Conservation (phyloP, 257 asterid genomes). For the Rubia yunnanensis region DNA sequence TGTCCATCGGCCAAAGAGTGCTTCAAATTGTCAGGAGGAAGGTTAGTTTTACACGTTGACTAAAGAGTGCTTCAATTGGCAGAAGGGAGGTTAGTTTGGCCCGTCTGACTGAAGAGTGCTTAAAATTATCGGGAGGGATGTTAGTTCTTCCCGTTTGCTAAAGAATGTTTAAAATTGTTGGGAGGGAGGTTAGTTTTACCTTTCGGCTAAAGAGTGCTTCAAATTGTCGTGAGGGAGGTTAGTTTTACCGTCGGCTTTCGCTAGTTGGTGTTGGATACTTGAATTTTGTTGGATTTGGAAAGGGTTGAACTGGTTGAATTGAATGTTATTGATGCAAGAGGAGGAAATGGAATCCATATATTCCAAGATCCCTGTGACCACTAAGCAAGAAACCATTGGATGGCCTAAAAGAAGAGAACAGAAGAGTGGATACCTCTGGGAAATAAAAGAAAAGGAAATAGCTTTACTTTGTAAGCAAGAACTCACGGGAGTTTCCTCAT, state of each 20-base stretch:
- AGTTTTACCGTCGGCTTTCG: background rate
- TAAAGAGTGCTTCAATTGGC: background rate
- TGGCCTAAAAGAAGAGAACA: constrained; percentile 22
- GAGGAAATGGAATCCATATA: constrained; percentile 3
- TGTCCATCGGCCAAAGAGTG: too few relatives aligned
- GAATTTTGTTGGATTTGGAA: background rate
- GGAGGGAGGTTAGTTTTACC: too few relatives aligned
- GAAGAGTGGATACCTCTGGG: constrained; percentile 16
- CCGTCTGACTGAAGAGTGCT: too few relatives aligned
- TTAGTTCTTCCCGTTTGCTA: too few relatives aligned
- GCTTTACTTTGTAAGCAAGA: constrained; percentile 22
- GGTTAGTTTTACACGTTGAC: too few relatives aligned
- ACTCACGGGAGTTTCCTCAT: constrained; percentile 40
- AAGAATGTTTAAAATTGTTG: too few relatives aligned
- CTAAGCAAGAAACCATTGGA: constrained; percentile 22
- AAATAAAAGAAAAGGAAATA: background rate
- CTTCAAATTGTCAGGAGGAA: background rate
- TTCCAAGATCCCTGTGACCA: constrained; percentile 15
- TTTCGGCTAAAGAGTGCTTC: background rate
- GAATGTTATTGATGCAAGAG: background rate
- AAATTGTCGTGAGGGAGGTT: background rate
- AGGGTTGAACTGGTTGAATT: constrained; percentile 4
- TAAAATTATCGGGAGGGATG: too few relatives aligned
- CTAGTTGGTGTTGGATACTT: background rate
- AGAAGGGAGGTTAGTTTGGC: too few relatives aligned